phyloP scores from a whole-genome alignment of 768 basidiomycete species.

The Mycena belliarum region DNA sequence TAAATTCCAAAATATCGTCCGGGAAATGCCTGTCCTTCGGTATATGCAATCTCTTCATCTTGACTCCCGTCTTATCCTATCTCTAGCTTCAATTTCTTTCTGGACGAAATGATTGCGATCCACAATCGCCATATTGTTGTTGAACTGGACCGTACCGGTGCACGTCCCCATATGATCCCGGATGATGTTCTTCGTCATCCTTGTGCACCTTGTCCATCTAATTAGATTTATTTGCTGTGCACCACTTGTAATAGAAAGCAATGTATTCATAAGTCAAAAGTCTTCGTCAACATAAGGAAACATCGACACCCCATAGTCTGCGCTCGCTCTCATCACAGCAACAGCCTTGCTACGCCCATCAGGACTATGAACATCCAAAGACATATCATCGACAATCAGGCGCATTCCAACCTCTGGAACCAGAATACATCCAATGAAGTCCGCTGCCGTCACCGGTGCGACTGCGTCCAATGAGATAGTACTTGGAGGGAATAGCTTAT shows the following conservation, averaged over 20 bases:
- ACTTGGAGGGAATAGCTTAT: not conserved
- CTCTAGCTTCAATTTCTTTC: too few relatives aligned
- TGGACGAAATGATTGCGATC: too few relatives aligned
- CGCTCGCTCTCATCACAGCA: not conserved
- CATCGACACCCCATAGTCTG: not conserved
- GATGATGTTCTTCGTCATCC: too few relatives aligned
- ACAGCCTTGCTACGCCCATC: not conserved
- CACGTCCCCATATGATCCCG: too few relatives aligned
- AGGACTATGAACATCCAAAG: not conserved
- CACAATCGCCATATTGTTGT: too few relatives aligned
- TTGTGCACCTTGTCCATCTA: too few relatives aligned
- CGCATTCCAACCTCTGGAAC: conserved; percentile 6
- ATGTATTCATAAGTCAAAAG: too few relatives aligned
- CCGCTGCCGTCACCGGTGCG: not conserved
- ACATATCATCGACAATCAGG: not conserved
- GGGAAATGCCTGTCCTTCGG: conserved; percentile 23
- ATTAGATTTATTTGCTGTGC: not conserved
- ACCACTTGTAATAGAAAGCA: too few relatives aligned
- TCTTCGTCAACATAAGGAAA: not conserved
- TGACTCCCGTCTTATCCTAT: too few relatives aligned
- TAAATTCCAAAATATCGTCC: conserved; percentile 22
- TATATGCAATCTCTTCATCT: not conserved
- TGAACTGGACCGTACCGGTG: too few relatives aligned
- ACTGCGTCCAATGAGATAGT: not conserved
- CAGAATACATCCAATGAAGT: not conserved